Conservation (phyloP, 2,329 filamentous ascomycete species). For the Colletotrichum paranaense region DNA sequence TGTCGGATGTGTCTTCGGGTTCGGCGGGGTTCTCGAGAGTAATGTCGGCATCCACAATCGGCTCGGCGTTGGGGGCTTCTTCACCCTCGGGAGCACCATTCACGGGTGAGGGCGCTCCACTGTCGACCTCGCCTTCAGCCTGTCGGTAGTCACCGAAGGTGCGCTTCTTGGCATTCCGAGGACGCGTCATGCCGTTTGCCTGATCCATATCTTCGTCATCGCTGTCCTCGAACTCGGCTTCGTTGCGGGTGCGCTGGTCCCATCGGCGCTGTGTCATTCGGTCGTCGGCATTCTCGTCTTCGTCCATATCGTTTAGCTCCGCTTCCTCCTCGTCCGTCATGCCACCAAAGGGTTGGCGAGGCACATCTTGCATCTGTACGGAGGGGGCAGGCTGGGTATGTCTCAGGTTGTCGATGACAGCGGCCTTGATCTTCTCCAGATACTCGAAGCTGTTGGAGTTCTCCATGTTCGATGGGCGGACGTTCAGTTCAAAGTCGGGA, state of each 20-base stretch:
- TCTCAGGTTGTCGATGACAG: slow-evolving; percentile 86
- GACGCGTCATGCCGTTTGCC: slow-evolving; percentile 75
- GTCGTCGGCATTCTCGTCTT: slow-evolving; percentile 86
- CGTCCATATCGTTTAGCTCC: slow-evolving; percentile 77
- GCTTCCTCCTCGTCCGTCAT: slow-evolving; percentile 76
- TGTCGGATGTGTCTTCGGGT: slow-evolving; percentile 26
- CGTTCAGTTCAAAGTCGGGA: slow-evolving; percentile 90
- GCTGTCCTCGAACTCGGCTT: slow-evolving; percentile 87
- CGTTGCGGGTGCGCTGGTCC: slow-evolving; percentile 81
- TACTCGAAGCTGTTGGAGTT: slow-evolving; percentile 90
- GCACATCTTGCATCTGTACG: slow-evolving; percentile 87
- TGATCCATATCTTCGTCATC: slow-evolving; percentile 87
- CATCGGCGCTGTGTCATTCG: slow-evolving; percentile 85
- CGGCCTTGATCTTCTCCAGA: slow-evolving; percentile 82
- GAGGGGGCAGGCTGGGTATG: slow-evolving; percentile 89
- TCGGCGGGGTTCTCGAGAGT: slow-evolving; percentile 50
- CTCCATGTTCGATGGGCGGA: slow-evolving; percentile 87
- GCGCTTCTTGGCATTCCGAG: slow-evolving; percentile 58
- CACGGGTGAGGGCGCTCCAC: slow-evolving; percentile 50
- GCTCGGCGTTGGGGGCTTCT: slow-evolving; percentile 39
- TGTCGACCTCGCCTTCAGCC: slow-evolving; percentile 50
- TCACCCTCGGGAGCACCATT: slow-evolving; percentile 48
- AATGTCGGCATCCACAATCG: slow-evolving; percentile 38
- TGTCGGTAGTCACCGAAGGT: slow-evolving; percentile 65
- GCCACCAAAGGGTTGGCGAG: slow-evolving; percentile 69